These are phyloP conservation scores for Suhomyces tanzawaensis DNA, from an alignment of 805 yeast genomes.

Conservation along the genomic window DNA sequence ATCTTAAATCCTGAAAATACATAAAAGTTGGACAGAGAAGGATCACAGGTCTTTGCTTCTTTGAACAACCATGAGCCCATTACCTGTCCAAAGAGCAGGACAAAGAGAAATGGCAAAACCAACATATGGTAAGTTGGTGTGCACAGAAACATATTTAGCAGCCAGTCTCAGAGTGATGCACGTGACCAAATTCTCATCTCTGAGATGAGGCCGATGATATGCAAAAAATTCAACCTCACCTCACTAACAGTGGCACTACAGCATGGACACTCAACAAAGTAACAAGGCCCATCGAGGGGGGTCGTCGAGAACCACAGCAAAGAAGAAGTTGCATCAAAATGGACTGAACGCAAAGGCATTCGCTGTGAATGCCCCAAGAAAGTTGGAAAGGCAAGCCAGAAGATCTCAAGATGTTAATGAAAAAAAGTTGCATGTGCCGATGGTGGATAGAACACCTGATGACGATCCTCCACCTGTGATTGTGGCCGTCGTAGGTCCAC, in stretches of 20 bases:
- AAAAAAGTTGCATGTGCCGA: constrained; percentile 88
- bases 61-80: constrained; percentile 20
- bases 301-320: constrained; percentile 53
- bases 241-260: background rate
- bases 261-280: constrained; percentile 46
- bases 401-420: constrained; percentile 83
- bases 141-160: background rate
- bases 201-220: constrained; percentile 4
- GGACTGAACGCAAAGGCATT: constrained; percentile 55
- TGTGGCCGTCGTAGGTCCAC: constrained; percentile 97
- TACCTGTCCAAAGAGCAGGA: too few relatives aligned
- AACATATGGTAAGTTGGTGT: too few relatives aligned
- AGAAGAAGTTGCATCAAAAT: constrained; percentile 83
- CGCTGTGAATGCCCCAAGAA: constrained; percentile 64
- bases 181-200: background rate
- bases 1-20: constrained; percentile 59
- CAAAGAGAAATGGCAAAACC: too few relatives aligned
- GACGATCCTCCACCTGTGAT: constrained; percentile 97
- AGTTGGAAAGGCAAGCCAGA: constrained; percentile 77
- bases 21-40: constrained; percentile 18
- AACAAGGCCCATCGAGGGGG: constrained; percentile 82
- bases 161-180: background rate
- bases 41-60: constrained; percentile 35
- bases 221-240: constrained; percentile 5
- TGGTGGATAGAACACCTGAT: constrained; percentile 96